Conservation (phyloP, 1,139 yeast species). For the Casaregolazyma lundiana region DNA sequence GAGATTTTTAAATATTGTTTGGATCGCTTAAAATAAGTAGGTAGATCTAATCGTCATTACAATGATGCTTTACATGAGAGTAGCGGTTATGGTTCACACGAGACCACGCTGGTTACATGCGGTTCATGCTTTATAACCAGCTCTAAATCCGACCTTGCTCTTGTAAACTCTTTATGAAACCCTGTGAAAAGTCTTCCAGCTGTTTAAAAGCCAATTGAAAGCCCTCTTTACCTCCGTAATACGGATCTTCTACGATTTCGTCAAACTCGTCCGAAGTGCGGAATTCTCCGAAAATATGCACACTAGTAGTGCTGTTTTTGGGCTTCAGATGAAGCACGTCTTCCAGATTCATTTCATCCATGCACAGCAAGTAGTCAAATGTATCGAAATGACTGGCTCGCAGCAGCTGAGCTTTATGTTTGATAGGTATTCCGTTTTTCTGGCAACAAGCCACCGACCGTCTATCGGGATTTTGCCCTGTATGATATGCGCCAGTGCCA, state of each 20-base stretch:
- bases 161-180: conserved; percentile 15
- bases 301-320: conserved; percentile 23
- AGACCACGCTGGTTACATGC: no score
- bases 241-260: conserved; percentile 77
- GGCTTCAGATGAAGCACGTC: conserved; percentile 62
- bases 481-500: conserved; percentile 83
- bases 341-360: conserved; percentile 45
- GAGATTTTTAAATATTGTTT: background rate
- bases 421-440: conserved; percentile 67
- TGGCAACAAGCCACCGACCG: conserved; percentile 67
- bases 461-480: conserved; percentile 76
- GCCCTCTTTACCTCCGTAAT: conserved; percentile 81
- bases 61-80: background rate
- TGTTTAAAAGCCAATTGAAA: conserved; percentile 77
- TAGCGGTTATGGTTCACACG: background rate
- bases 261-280: conserved; percentile 48
- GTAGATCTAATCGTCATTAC: background rate
- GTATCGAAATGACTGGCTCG: conserved; percentile 50
- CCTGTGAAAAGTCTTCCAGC: conserved; percentile 54
- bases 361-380: conserved; percentile 81
- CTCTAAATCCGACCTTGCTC: background rate
- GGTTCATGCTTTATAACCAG: no score
- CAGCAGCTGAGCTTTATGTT: conserved; percentile 75
- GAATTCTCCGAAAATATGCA: conserved; percentile 72
- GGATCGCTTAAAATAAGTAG: background rate